Conservation (phyloP, 805 yeast species). For the Wickerhamomyces alni region DNA sequence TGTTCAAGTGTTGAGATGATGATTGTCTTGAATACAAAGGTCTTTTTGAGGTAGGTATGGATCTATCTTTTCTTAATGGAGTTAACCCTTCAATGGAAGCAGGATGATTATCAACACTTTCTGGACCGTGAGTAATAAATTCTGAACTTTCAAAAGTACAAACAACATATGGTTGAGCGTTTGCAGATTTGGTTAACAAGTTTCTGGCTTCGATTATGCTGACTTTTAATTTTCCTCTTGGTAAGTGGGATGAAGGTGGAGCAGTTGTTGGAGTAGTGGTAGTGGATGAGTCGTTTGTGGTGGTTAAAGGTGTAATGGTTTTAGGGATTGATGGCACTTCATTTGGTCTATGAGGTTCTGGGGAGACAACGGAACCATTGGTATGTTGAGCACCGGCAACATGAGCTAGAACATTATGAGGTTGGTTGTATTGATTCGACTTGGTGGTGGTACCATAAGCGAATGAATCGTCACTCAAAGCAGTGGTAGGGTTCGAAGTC, state of each 20-base stretch:
- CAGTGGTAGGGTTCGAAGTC: slow-evolving; percentile 62
- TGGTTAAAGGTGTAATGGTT: slow-evolving; percentile 5
- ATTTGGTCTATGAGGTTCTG: slow-evolving; percentile 1
- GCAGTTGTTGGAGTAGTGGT: slow-evolving; percentile 10
- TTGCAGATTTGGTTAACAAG: slow-evolving; percentile 46
- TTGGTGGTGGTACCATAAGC: slow-evolving; percentile 64
- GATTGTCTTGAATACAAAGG: slow-evolving; percentile 40
- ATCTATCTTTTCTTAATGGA: slow-evolving; percentile 9
- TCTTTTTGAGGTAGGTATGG: slow-evolving; percentile 22
- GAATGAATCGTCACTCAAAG: slow-evolving; percentile 52
- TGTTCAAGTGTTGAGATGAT: slow-evolving; percentile 34
- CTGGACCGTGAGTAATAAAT: slow-evolving; percentile 79
- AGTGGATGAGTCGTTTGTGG: slow-evolving; percentile 4
- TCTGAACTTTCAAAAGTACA: slow-evolving; percentile 91
- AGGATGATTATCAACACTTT: slow-evolving; percentile 26
- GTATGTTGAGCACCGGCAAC: slow-evolving; percentile 22
- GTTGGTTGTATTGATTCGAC: slow-evolving; percentile 28
- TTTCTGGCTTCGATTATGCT: slow-evolving; percentile 76
- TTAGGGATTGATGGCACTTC: slow-evolving; percentile 5
- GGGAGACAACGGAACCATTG: slow-evolving; percentile 11
- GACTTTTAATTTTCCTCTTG: slow-evolving; percentile 80
- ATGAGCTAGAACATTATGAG: slow-evolving; percentile 28
- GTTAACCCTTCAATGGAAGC: slow-evolving; percentile 21
- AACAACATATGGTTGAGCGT: slow-evolving; percentile 79
- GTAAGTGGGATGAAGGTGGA: slow-evolving; percentile 33